Conservation (phyloP, 2,329 filamentous ascomycete species). For the Dactylonectria macrodidyma region DNA sequence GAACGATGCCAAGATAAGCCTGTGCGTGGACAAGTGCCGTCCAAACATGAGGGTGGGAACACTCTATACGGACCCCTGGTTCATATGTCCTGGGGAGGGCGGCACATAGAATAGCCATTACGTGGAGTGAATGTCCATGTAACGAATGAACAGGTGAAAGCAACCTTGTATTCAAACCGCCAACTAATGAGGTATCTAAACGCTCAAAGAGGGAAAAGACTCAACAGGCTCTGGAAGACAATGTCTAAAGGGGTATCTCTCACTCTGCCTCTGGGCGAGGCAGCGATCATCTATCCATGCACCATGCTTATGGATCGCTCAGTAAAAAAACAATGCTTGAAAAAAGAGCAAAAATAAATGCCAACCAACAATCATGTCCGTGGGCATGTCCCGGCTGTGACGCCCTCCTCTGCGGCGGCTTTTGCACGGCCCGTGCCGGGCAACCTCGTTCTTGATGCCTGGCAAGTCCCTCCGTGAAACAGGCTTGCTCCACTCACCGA, state of each 20-base stretch:
- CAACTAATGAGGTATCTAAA: slow-evolving; percentile 33
- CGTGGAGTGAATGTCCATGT: slow-evolving; percentile 2
- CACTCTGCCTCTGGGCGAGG: slow-evolving; percentile 30
- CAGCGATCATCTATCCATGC: slow-evolving; percentile 35
- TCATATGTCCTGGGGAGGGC: neutral
- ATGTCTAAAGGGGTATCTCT: slow-evolving; percentile 45
- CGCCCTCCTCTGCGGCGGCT: slow-evolving; percentile 29
- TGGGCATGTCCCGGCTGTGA: slow-evolving; percentile 19
- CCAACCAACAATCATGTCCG: slow-evolving; percentile 17
- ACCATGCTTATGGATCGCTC: slow-evolving; percentile 30
- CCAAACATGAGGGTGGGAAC: slow-evolving; percentile 8
- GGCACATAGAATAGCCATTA: neutral
- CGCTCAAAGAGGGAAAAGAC: slow-evolving; percentile 18
- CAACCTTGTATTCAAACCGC: slow-evolving; percentile 22
- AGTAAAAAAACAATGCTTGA: slow-evolving; percentile 27
- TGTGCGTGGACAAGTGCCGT: slow-evolving; percentile 1
- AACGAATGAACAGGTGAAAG: neutral
- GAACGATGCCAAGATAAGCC: slow-evolving; percentile 16
- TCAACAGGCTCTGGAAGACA: slow-evolving; percentile 34
- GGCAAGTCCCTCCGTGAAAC: slow-evolving; percentile 11
- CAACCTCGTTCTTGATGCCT: slow-evolving; percentile 25
- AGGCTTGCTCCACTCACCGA: slow-evolving; percentile 47
- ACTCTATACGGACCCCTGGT: slow-evolving; percentile 22
- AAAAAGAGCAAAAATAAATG: slow-evolving; percentile 24
- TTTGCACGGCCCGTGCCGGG: slow-evolving; percentile 46